Base-by-base conservation (phyloP, 257 asterid genomes). In the Cruciata laevipes region DNA sequence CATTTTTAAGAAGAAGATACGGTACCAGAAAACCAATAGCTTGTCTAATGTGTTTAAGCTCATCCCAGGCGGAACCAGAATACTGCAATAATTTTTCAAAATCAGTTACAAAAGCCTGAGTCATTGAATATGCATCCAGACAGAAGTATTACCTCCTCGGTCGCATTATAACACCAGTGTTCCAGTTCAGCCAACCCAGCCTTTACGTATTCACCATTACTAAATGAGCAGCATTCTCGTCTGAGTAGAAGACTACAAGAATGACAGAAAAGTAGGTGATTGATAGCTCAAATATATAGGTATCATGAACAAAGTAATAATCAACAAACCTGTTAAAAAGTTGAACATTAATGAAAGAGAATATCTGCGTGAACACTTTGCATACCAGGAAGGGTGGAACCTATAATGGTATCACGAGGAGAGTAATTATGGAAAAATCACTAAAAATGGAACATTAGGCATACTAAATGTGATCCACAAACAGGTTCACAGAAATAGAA, bases 141-240 rank as follows among this genome's bases (percentile, higher is more conserved):
- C 65, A 77, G 38, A 21, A 25, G 21, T 7, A 44, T 70, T 78
- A 90, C 99, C 97, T 85, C 96, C 65, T 94, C 99, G 24, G 99
- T 94, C 68, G 99, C 96, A 72, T 90, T 90, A 83, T 94, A 94
- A 81, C 99, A 94, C 99, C 99, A 94, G 79, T 94, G 96, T 78
- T 94, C 99, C 71, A 90, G 80, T 78, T 94, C 99, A 53, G 99
- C 99, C 77, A 94, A 84, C 66, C 99, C 99, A 61, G 99, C 91
- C 83, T 94, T 94, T 60, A 94, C 99, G 68, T 90, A 94, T 77
- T 94, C 99, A 61, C 99, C 99, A 35, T 94, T 94, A 78, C 99
- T 94, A 69, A 94, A 94, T 33, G 99, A 94, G 77, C 99, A 94
- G 82, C 99, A 94, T 82, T 94, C 99, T 81, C 99, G 87, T 79